Evolutionary conservation across 768 basidiomycete genomes (phyloP), one percentile per base, ranked within the genome.

Genomic region (Phlebiopsis flavidoalba): DNA sequence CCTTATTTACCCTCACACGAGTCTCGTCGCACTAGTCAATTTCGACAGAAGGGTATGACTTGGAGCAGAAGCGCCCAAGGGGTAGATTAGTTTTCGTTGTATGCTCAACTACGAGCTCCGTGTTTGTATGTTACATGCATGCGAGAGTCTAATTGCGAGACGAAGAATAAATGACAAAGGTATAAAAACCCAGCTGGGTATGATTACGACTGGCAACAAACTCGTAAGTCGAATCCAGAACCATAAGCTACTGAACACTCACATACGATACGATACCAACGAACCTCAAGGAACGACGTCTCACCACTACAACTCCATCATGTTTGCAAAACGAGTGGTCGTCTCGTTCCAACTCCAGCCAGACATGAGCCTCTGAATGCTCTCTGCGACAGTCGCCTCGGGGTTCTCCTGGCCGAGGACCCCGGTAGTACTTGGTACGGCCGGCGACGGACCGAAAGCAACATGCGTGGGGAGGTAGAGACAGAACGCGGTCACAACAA

Each of bases 391-490:
- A 48, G 15, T 54, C 45, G 53, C 50, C n/a, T 63, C 60, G 51
- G 60, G 57, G 26, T 61, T 67, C 60, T 81, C 81, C 53, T 79
- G 73, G 3, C 86, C 88, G 69, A 80, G 80, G 11, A 88, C 71
- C 71, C 89, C 89, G 75, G 87, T 89, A 54, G 79, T 73, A 31
- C 26, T 31, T 31, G 26, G 26, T 31, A 31, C 26, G 46, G 80
- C 77, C 21, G 87, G 79, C 15, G 74, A 73, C 60, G 76, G 75
- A 66, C 89, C 75, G 64, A 81, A 78, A 57, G 74, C 67, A 49
- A 87, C 64, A 62, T 88, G 84, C 24, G 76, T 74, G 4, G 88
- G 88, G 62, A 85, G 74, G 76, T 86, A 87, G 69, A 77, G 75
- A 69, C 76, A 74, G 50, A 83, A 64, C 64, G 83, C 83, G 62